Conservation (phyloP, 257 asterid genomes). For the Solanum paucissectum region DNA sequence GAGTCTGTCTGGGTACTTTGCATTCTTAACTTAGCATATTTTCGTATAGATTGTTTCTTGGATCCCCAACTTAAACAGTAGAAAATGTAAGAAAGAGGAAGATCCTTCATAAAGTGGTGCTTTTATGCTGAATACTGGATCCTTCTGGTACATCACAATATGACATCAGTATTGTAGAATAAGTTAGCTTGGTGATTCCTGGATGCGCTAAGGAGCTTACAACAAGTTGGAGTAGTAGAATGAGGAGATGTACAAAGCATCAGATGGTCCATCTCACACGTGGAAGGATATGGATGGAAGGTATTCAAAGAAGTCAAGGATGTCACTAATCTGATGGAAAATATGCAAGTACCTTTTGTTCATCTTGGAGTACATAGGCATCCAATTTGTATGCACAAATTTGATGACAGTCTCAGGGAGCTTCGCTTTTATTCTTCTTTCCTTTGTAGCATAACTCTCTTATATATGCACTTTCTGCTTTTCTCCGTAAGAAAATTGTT, state of each 20-base stretch:
- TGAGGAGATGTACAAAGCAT: not conserved
- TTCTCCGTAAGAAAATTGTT: not conserved
- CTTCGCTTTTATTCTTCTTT: not conserved
- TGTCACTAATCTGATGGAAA: not conserved
- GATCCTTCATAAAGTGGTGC: not conserved
- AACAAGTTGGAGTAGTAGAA: not conserved
- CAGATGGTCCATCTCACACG: not conserved
- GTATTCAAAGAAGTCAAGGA: not conserved
- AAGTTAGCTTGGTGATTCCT: not conserved
- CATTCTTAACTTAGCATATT: not conserved
- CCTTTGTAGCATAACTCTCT: not conserved
- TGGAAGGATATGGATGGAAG: not conserved
- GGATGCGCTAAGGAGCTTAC: not conserved
- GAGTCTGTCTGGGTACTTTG: not conserved
- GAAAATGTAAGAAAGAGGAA: not conserved
- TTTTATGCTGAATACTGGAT: not conserved
- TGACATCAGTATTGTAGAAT: not conserved
- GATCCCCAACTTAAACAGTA: not conserved
- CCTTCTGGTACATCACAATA: not conserved
- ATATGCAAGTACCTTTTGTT: not conserved
- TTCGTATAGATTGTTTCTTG: not conserved
- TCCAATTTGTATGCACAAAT: not conserved
- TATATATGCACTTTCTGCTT: not conserved
- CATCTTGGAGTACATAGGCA: not conserved
- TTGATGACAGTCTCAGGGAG: not conserved